phyloP scores from a whole-genome alignment of 345 rosid genomes.

The Conringia planisiliqua region DNA sequence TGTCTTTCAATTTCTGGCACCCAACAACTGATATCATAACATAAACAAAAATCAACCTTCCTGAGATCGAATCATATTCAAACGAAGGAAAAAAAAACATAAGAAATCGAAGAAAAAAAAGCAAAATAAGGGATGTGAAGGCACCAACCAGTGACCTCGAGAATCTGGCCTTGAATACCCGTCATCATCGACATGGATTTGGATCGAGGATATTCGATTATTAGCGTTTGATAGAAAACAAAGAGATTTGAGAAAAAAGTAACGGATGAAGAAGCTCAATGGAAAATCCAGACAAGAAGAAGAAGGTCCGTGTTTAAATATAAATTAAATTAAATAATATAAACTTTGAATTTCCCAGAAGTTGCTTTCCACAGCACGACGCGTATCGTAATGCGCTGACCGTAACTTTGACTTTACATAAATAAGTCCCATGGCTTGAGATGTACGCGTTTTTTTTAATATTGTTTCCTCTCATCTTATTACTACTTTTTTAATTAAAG shows the following conservation, averaged over 20 bases:
- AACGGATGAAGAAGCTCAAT: background rate
- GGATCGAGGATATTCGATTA: background rate
- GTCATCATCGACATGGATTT: constrained; percentile 30
- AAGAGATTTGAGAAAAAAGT: background rate
- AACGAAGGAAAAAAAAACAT: too few relatives aligned
- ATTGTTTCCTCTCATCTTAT: too few relatives aligned
- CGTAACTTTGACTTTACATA: background rate
- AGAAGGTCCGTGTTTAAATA: background rate
- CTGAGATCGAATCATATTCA: background rate
- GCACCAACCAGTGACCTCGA: constrained; percentile 69
- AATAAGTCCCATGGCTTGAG: background rate
- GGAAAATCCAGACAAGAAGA: too few relatives aligned
- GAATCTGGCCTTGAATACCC: constrained; percentile 70
- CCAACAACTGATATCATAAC: constrained; percentile 46
- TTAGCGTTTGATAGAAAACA: background rate
- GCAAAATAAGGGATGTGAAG: background rate
- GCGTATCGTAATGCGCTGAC: constrained; percentile 16
- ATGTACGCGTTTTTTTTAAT: too few relatives aligned
- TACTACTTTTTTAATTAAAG: too few relatives aligned
- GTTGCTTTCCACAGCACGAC: constrained; percentile 6
- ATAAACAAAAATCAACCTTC: background rate
- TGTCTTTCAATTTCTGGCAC: constrained; percentile 63
- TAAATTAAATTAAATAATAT: background rate
- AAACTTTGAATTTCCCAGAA: background rate
- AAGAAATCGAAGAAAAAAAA: background rate